A percentile compares a stretch with the other conserved stretches of the same genome.
These are phyloP conservation scores for Davidsoniella eucalypti DNA, from an alignment of 2,329 filamentous ascomycete species.

Conservation along the genomic window DNA sequence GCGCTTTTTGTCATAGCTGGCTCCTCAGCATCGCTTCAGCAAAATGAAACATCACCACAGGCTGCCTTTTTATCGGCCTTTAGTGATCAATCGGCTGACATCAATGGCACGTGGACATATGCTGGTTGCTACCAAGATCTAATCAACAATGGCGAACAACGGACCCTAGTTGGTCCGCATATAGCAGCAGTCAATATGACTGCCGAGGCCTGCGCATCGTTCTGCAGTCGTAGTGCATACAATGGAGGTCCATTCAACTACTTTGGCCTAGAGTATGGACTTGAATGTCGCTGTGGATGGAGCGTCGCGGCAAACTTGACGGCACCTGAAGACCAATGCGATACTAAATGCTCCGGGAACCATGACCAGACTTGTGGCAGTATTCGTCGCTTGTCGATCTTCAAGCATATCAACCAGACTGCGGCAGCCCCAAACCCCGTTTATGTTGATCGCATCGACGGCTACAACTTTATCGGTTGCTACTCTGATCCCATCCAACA, in stretches of 20 bases:
- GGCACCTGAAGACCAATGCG: constrained; percentile 15
- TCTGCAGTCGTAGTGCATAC: constrained; percentile 14
- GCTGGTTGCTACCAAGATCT: constrained; percentile 17
- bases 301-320: constrained; percentile 12
- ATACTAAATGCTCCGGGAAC: constrained; percentile 12
- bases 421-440: constrained; percentile 15
- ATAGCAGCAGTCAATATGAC: constrained; percentile 15
- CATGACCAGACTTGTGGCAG: constrained; percentile 13
- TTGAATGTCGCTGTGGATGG: constrained; percentile 14
- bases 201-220: constrained; percentile 16
- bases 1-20: neutral
- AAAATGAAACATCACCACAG: no score
- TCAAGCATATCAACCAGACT: constrained; percentile 14
- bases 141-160: constrained; percentile 9
- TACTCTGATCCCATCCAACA: constrained; percentile 20
- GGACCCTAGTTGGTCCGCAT: neutral
- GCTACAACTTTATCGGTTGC: constrained; percentile 22
- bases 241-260: constrained; percentile 16
- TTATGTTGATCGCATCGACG: constrained; percentile 16
- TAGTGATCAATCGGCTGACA: constrained; percentile 6
- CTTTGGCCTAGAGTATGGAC: constrained; percentile 15
- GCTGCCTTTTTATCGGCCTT: no score
- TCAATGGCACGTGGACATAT: constrained; percentile 15
- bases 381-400: constrained; percentile 16
- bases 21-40: constrained; percentile 10